phyloP scores from a whole-genome alignment of 352 stramenopile genomes.

The Globisporangium megalacanthum region DNA sequence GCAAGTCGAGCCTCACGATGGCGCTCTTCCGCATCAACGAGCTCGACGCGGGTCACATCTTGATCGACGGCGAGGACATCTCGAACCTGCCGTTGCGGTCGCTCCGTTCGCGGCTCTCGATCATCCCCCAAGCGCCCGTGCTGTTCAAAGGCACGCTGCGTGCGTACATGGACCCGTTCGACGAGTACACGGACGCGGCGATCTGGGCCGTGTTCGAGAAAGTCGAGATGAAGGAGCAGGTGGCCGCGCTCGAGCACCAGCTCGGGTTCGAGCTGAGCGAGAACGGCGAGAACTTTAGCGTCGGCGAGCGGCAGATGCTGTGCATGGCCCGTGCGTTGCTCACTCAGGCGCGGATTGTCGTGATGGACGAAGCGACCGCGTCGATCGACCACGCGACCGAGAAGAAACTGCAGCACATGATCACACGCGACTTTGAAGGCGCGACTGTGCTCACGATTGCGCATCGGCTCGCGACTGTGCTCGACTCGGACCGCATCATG shows the following conservation, averaged over 20 bases:
- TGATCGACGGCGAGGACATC: conserved; percentile 58
- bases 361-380: conserved; percentile 70
- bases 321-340: conserved; percentile 89
- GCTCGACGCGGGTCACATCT: conserved; percentile 60
- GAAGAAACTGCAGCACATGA: conserved; percentile 28
- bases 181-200: conserved; percentile 45
- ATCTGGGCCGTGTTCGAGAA: conserved; percentile 50
- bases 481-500: conserved; percentile 84
- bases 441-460: conserved; percentile 91
- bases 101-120: conserved; percentile 45
- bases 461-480: conserved; percentile 87
- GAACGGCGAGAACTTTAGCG: conserved; percentile 84
- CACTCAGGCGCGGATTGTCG: conserved; percentile 49
- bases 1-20: conserved; percentile 85
- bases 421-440: conserved; percentile 82
- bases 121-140: conserved; percentile 61
- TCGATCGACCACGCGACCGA: conserved; percentile 77
- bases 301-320: conserved; percentile 90
- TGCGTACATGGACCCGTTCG: conserved; percentile 84
- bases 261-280: conserved; percentile 71
- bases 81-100: conserved; percentile 6
- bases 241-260: conserved; percentile 19
- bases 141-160: conserved; percentile 84
- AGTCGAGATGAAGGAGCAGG: conserved; percentile 59
- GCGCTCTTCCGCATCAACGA: conserved; percentile 93